phyloP scores from a whole-genome alignment of 805 yeast species.

The Lipomyces yamanashiensis region DNA sequence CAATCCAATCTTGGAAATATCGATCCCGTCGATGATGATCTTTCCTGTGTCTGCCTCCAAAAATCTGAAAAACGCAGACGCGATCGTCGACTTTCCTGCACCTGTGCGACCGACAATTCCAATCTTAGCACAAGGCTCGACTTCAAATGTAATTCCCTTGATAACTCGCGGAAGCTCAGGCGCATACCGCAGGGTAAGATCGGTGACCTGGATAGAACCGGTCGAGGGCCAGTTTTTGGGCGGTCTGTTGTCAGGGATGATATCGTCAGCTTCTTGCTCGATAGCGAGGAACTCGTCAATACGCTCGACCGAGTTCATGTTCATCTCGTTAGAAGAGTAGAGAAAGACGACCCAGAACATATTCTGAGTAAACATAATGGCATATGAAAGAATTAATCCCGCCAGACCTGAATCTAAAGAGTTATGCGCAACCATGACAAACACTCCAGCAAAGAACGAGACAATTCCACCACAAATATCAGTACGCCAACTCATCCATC shows the following conservation, averaged over 20 bases:
- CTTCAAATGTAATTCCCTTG: conserved; percentile 80
- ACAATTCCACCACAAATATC: conserved; percentile 84
- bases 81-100: conserved; percentile 96
- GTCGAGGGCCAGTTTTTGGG: conserved; percentile 79
- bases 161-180: conserved; percentile 89
- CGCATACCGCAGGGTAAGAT: conserved; percentile 84
- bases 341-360: conserved; percentile 93
- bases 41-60: conserved; percentile 62
- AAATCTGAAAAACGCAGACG: conserved; percentile 81
- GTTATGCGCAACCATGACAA: conserved; percentile 69
- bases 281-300: conserved; percentile 78
- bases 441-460: conserved; percentile 78
- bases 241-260: conserved; percentile 68
- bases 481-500: conserved; percentile 89
- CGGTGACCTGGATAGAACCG: conserved; percentile 76
- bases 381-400: conserved; percentile 90
- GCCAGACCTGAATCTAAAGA: conserved; percentile 88
- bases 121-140: conserved; percentile 76
- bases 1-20: conserved; percentile 65
- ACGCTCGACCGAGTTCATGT: conserved; percentile 96
- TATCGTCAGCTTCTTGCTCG: conserved; percentile 82
- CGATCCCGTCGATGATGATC: conserved; percentile 67
- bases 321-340: conserved; percentile 89
- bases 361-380: conserved; percentile 83
- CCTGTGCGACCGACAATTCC: conserved; percentile 99